Evolutionary conservation across 768 basidiomycete genomes (phyloP).

Genomic region (Mycena alexandri): DNA sequence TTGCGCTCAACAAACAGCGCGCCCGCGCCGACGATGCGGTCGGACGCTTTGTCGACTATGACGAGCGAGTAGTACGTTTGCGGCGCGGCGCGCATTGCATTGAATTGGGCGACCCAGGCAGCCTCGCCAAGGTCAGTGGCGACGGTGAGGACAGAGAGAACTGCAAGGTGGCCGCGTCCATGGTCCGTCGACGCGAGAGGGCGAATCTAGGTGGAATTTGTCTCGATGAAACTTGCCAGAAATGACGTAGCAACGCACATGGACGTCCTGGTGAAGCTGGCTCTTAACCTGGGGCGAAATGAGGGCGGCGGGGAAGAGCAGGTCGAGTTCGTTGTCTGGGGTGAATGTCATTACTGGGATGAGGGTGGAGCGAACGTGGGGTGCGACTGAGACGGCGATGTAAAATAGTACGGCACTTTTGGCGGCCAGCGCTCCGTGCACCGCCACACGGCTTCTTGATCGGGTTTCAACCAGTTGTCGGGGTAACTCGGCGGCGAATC

Average conservation of each 20-base stretch:
- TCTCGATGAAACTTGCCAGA: background rate
- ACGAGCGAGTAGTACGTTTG: conserved; percentile 88
- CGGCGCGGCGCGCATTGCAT: conserved; percentile 64
- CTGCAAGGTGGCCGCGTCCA: conserved; percentile 82
- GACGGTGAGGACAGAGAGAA: conserved; percentile 81
- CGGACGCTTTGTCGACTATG: conserved; percentile 79
- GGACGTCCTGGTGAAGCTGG: conserved; percentile 73
- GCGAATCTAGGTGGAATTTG: conserved; percentile 71
- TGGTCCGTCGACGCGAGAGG: conserved; percentile 91
- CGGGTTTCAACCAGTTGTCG: conserved; percentile 19
- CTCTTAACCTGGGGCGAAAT: conserved; percentile 75
- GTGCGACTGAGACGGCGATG: conserved; percentile 15
- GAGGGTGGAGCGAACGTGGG: conserved; percentile 24
- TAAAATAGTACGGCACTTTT: background rate
- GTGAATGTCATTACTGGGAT: conserved; percentile 57
- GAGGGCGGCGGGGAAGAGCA: conserved; percentile 80
- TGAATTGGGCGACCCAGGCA: conserved; percentile 80
- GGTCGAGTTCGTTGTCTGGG: conserved; percentile 75
- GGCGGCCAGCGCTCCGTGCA: conserved; percentile 20
- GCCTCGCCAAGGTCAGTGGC: conserved; percentile 74
- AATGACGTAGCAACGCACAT: conserved; percentile 59
- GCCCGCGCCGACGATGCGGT: conserved; percentile 88
- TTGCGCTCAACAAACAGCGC: conserved; percentile 93
- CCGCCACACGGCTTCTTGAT: conserved; percentile 23
- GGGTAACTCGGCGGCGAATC: too few species aligned